Conservation (phyloP, 805 yeast species). For the Lipomyces anomalus region DNA sequence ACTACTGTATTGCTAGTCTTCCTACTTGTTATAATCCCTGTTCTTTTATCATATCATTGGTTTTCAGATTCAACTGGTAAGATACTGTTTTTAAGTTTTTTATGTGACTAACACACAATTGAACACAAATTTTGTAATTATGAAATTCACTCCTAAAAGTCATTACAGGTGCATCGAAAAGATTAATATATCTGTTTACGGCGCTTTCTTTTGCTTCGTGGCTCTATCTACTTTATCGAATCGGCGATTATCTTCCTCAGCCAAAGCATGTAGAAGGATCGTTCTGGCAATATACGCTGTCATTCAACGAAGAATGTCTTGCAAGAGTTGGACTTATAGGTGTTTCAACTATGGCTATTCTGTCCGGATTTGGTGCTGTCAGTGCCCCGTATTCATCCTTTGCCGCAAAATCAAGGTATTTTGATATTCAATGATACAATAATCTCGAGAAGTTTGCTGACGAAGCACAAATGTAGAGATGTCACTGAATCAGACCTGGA, state of each 20-base stretch:
- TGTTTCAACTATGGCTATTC: conserved; percentile 37
- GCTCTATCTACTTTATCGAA: conserved; percentile 26
- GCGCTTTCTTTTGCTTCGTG: conserved; percentile 25
- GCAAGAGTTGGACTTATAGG: conserved; percentile 38
- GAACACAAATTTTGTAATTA: too few species aligned
- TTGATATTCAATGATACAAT: background rate
- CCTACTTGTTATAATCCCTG: conserved; percentile 31
- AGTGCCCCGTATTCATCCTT: conserved; percentile 38
- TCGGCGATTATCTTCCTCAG: conserved; percentile 30
- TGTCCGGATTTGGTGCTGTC: conserved; percentile 40
- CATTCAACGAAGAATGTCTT: conserved; percentile 27
- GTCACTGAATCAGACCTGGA: conserved; percentile 31
- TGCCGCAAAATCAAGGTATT: conserved; percentile 27
- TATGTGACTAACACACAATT: background rate
- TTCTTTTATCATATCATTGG: conserved; percentile 27
- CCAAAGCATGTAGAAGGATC: conserved; percentile 25
- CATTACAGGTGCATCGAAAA: conserved; percentile 10
- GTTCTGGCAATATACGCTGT: conserved; percentile 19
- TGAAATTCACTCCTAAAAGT: too few species aligned
- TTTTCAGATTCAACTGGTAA: conserved; percentile 23
- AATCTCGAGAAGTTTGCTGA: too few species aligned
- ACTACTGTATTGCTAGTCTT: conserved; percentile 27
- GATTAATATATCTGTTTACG: conserved; percentile 10
- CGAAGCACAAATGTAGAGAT: conserved; percentile 22
- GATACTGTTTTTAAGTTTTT: background rate